phyloP scores from a whole-genome alignment of 495 filamentous ascomycete species.

The Penicillium waksmanii region DNA sequence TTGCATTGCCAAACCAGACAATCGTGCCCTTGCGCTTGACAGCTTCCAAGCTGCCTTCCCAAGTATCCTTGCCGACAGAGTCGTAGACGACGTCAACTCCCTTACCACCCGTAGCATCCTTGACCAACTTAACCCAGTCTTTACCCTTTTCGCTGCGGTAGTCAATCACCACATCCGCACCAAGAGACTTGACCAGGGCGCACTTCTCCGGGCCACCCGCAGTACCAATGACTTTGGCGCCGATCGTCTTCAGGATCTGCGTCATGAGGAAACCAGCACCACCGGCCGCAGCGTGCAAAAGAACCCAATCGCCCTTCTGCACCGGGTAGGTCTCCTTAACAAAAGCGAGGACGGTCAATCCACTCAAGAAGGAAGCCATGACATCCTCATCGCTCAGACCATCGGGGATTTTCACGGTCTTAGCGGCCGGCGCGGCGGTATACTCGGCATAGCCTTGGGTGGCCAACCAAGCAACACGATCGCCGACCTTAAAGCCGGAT shows the following conservation, averaged over 20 bases:
- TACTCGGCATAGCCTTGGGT: conserved; percentile 77
- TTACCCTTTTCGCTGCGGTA: conserved; percentile 67
- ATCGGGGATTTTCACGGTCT: conserved; percentile 66
- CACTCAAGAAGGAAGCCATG: conserved; percentile 76
- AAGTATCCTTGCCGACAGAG: conserved; percentile 84
- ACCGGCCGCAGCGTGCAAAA: conserved; percentile 90
- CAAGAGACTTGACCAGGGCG: conserved; percentile 65
- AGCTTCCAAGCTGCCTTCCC: conserved; percentile 79
- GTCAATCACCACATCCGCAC: conserved; percentile 75
- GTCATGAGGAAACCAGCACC: conserved; percentile 80
- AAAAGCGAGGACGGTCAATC: conserved; percentile 82
- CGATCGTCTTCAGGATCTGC: conserved; percentile 72
- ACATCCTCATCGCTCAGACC: conserved; percentile 63
- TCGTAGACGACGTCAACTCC: conserved; percentile 88
- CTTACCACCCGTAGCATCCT: conserved; percentile 68
- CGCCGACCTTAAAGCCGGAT: conserved; percentile 60
- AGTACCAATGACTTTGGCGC: conserved; percentile 83
- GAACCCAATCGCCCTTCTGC: conserved; percentile 77
- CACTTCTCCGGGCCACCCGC: conserved; percentile 76
- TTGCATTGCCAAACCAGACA: conserved; percentile 86
- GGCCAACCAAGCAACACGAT: conserved; percentile 69
- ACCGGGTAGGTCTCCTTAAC: conserved; percentile 77
- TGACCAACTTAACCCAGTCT: conserved; percentile 65
- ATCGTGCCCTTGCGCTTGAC: conserved; percentile 83
- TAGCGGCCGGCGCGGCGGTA: conserved; percentile 60